Conservation (phyloP, 192 early-diverging fungal genomes). For the Phycomyces blakesleeanus region DNA sequence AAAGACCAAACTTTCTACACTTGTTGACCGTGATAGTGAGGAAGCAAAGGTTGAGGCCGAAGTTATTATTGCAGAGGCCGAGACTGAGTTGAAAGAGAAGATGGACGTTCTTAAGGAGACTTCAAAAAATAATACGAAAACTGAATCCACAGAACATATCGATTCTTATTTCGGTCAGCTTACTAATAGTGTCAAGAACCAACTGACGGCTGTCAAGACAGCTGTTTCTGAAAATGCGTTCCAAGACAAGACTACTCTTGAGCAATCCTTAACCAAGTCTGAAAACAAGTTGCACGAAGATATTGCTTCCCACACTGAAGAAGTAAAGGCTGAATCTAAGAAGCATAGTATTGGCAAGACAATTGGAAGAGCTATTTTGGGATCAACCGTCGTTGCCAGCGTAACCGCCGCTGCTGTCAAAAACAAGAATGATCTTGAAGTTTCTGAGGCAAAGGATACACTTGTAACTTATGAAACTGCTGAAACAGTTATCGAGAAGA, state of each 20-base stretch:
- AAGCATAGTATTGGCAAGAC: constrained; percentile 7
- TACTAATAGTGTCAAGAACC: not conserved
- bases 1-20: not conserved
- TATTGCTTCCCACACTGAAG: not conserved
- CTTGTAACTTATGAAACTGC: not conserved
- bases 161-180: constrained; percentile 10
- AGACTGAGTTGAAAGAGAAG: constrained; percentile 11
- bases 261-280: not conserved
- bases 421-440: not conserved
- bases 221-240: not conserved
- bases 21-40: not conserved
- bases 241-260: not conserved
- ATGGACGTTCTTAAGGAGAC: constrained; percentile 1
- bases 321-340: not conserved
- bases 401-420: constrained; percentile 10
- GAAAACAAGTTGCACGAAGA: constrained; percentile 4
- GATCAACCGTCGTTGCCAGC: constrained; percentile 10
- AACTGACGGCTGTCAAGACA: not conserved
- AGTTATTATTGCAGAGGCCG: constrained; percentile 7
- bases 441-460: not conserved
- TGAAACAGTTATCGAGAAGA: constrained; percentile 1
- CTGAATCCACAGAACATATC: constrained; percentile 2
- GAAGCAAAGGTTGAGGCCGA: constrained; percentile 1
- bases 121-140: not conserved
- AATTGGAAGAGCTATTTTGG: not conserved